Conservation (phyloP, 352 stramenopile species). For the Phytopythium kandeliae region DNA sequence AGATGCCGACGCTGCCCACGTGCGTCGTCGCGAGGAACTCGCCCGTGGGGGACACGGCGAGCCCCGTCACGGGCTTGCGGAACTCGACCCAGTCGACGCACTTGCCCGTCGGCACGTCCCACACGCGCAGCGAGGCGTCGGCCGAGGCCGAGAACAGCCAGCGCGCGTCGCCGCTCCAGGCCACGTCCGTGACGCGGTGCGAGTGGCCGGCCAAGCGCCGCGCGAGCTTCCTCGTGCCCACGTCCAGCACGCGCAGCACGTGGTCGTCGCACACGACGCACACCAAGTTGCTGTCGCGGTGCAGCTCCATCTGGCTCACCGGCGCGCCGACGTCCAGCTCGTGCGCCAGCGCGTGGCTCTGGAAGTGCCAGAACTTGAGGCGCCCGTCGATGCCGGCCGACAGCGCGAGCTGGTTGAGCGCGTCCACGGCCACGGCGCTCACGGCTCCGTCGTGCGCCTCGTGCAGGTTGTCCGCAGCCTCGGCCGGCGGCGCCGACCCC, state of each 20-base stretch:
- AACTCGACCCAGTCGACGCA: constrained; percentile 96
- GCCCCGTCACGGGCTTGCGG: constrained; percentile 84
- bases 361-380: constrained; percentile 91
- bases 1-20: constrained; percentile 88
- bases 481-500: constrained; percentile 20
- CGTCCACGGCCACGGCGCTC: constrained; percentile 85
- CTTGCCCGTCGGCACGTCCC: constrained; percentile 93
- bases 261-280: constrained; percentile 87
- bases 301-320: constrained; percentile 77
- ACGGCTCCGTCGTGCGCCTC: constrained; percentile 75
- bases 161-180: constrained; percentile 85
- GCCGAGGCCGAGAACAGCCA: constrained; percentile 84
- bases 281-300: constrained; percentile 86
- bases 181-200: constrained; percentile 85
- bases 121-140: constrained; percentile 89
- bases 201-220: constrained; percentile 81
- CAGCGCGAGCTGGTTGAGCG: constrained; percentile 73
- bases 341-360: constrained; percentile 51
- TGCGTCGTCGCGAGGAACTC: constrained; percentile 97
- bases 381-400: constrained; percentile 83
- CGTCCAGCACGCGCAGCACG: constrained; percentile 83
- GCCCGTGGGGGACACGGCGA: constrained; percentile 92
- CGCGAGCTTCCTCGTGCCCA: constrained; percentile 82
- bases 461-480: constrained; percentile 24
- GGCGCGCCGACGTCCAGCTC: constrained; percentile 73